Evolutionary conservation across 2,329 filamentous ascomycete genomes (phyloP).

Genomic region (Venturiaceae sp.): DNA sequence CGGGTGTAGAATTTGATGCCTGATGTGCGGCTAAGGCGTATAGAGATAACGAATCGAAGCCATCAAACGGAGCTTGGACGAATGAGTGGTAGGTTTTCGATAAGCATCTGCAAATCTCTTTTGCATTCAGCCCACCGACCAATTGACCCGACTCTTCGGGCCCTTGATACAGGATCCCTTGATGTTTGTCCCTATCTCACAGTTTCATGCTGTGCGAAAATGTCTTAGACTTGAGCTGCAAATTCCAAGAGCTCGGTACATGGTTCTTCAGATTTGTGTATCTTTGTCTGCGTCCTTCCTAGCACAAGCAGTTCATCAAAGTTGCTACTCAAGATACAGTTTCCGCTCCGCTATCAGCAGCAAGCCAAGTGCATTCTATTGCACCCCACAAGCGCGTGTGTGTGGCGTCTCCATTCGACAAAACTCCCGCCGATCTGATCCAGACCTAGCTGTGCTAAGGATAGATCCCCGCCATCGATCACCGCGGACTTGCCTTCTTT

Average conservation of each 20-base stretch:
- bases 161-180: background rate
- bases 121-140: background rate
- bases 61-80: background rate
- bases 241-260: background rate
- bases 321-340: background rate
- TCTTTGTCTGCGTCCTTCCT: background rate
- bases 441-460: background rate
- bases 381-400: too few relatives aligned
- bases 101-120: background rate
- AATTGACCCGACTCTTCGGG: background rate
- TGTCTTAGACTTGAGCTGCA: background rate
- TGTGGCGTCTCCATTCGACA: background rate
- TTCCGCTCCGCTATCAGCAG: background rate
- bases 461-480: slow-evolving; percentile 1
- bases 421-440: background rate
- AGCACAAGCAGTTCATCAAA: background rate
- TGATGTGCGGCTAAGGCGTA: background rate
- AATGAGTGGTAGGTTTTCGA: background rate
- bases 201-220: background rate
- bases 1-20: background rate
- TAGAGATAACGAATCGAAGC: background rate
- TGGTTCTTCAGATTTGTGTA: background rate
- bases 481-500: background rate
- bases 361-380: background rate
- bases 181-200: background rate